These are phyloP conservation scores for Mycena capillaripes DNA, from an alignment of 768 basidiomycete species.

Conservation along the genomic window DNA sequence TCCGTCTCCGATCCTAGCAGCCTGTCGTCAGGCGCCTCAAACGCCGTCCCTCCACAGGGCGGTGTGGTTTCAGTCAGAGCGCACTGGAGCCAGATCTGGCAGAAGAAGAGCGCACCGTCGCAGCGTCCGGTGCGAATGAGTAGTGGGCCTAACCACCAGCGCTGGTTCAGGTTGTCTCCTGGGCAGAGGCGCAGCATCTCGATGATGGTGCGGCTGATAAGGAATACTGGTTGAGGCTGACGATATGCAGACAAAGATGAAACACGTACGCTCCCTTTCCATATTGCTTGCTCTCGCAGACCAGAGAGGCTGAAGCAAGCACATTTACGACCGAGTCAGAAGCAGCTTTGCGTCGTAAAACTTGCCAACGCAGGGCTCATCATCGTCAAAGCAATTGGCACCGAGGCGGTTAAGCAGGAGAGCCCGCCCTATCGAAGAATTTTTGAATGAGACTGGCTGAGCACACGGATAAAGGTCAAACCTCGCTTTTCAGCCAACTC, in stretches of 20 bases:
- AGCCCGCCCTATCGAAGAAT: conserved; percentile 41
- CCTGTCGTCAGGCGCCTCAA: background rate
- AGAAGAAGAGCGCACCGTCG: conserved; percentile 34
- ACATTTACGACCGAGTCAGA: conserved; percentile 25
- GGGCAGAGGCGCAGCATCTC: conserved; percentile 29
- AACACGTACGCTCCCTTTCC: conserved; percentile 7
- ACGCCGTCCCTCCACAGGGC: conserved; percentile 27
- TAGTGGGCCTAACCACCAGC: conserved; percentile 20
- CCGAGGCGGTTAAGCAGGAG: conserved; percentile 47
- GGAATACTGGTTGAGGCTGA: background rate
- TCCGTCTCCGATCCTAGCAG: conserved; percentile 27
- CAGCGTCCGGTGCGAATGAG: conserved; percentile 25
- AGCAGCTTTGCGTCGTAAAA: conserved; percentile 44
- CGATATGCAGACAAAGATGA: background rate
- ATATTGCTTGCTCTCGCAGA: conserved; percentile 18
- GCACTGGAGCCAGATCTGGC: conserved; percentile 12
- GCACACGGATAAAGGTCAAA: conserved; percentile 8
- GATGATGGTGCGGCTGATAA: conserved; percentile 18
- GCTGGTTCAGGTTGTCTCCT: conserved; percentile 13
- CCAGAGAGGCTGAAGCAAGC: conserved; percentile 22
- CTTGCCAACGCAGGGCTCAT: conserved; percentile 47
- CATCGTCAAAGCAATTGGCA: conserved; percentile 53
- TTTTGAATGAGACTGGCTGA: background rate
- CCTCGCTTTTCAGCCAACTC: conserved; percentile 44
- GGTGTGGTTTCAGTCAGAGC: background rate